A percentile compares a stretch with the other conserved stretches of the same genome.
Conservation (phyloP, 495 filamentous ascomycete genomes). For the Xylona heveae region DNA sequence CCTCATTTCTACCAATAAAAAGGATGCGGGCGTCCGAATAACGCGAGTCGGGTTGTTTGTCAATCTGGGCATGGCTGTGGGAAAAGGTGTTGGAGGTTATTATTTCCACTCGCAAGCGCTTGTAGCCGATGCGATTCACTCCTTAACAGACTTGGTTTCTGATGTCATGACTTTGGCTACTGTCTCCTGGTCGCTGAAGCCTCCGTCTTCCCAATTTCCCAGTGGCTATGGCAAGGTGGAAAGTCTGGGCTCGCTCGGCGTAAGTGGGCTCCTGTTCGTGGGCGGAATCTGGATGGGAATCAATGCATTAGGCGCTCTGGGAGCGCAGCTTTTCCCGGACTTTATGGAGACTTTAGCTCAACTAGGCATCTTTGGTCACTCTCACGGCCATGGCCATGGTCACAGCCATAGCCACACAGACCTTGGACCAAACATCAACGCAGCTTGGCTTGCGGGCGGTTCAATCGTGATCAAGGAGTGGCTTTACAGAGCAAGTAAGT, state of each 20-base stretch:
- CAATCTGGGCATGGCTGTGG: constrained; percentile 84
- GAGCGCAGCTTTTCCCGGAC: constrained; percentile 63
- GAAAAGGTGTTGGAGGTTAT: constrained; percentile 81
- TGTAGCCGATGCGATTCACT: constrained; percentile 87
- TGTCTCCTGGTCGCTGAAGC: constrained; percentile 72
- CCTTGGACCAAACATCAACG: constrained; percentile 63
- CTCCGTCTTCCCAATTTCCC: constrained; percentile 65
- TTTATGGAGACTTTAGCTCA: constrained; percentile 37
- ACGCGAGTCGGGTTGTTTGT: constrained; percentile 80
- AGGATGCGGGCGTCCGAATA: constrained; percentile 85
- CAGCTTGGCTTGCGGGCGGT: constrained; percentile 84
- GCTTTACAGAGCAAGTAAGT: constrained; percentile 87
- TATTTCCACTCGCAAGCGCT: constrained; percentile 85
- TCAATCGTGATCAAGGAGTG: constrained; percentile 89
- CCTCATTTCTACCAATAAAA: constrained; percentile 69
- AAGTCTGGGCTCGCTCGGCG: constrained; percentile 78
- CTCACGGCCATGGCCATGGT: constrained; percentile 26
- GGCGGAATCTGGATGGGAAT: constrained; percentile 84
- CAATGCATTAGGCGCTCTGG: constrained; percentile 50
- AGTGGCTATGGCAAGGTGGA: constrained; percentile 94
- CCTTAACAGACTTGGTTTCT: constrained; percentile 80
- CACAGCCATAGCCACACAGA: constrained; percentile 38
- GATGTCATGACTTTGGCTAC: constrained; percentile 87
- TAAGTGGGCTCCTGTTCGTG: constrained; percentile 67
- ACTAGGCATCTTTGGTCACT: constrained; percentile 24